Base-by-base conservation (phyloP, 2,329 filamentous ascomycete species). In the Penicillium thymicola region DNA sequence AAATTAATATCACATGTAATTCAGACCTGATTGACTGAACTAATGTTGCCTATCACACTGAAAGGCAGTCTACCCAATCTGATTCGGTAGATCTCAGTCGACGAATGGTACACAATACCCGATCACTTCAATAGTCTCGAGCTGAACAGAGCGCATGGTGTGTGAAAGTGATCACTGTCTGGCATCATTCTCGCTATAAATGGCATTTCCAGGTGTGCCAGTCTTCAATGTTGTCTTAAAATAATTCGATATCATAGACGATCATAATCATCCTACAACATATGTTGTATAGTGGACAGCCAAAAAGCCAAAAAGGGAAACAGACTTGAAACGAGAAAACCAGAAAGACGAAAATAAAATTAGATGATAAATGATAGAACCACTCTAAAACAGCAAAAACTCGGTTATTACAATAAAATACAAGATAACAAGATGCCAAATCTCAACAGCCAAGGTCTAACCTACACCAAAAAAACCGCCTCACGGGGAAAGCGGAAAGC, bases 381-480 rank as follows among this genome's bases (percentile, higher is more conserved):
- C 14, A n/a, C 14, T 1, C 23, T 42, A 8, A 42, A 27, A 43
- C 28, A 1, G 1, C 21, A 18, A 1, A 44, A 43, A 9, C 10
- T n/a, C 21, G 4, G 25, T 27, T 38, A 18, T 27, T 27, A 27
- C 23, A 21, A 21, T 21, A 21, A 21, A 21, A 21, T 21, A 21
- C 21, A 21, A 21, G 3, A 21, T 21, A 21, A 21, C 21, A 21
- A 21, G 21, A 18, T 23, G 14, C 25, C 25, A 25, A 36, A 23
- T 30, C 40, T 37, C 52, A 55, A 55, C 53, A 40, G 53, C 8
- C 46, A 51, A 48, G 47, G 25, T 34, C 32, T 25, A 32, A 48
- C 14, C 18, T 23, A 23, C 47, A 14, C 41, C 9, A 13, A 25
- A 34, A 23, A 23, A 46, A 4, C 10, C 50, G 50, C 52, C 52